Conservation (phyloP, 164 flowering plant genomes). For the Saururus chinensis region DNA sequence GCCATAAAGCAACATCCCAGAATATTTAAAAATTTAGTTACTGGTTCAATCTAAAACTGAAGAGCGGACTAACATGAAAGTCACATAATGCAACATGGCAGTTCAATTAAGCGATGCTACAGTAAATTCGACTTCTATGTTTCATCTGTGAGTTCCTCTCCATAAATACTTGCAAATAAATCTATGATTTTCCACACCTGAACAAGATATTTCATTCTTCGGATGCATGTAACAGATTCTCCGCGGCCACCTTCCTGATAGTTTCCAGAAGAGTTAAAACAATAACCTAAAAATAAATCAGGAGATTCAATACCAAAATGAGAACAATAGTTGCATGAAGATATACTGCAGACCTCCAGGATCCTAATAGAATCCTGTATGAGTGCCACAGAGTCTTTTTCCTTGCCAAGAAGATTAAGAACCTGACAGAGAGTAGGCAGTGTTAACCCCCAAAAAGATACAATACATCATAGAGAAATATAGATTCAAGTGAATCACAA, state of each 20-base stretch:
- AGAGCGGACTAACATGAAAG: no score
- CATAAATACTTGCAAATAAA: no score
- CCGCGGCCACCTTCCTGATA: constrained; percentile 68
- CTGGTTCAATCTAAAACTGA: no score
- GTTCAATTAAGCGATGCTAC: not conserved
- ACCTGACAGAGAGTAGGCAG: constrained; percentile 31
- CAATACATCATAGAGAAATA: no score
- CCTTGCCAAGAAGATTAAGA: constrained; percentile 62
- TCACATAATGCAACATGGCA: no score
- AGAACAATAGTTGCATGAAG: not conserved
- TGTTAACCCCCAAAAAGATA: not conserved
- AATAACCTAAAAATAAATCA: constrained; percentile 1
- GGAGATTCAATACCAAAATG: not conserved
- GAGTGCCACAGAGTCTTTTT: constrained; percentile 58
- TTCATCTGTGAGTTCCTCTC: no score
- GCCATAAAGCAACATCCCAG: no score
- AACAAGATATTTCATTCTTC: constrained; percentile 61
- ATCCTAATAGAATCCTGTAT: constrained; percentile 67
- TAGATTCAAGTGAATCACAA: no score
- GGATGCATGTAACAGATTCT: constrained; percentile 48
- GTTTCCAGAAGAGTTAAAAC: constrained; percentile 3
- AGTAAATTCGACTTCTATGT: not conserved
- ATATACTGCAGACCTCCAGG: constrained; percentile 46
- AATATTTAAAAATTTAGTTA: no score
- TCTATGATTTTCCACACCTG: constrained; percentile 32